Evolutionary conservation across 176 grass and related monocot genomes (phyloP), one percentile per base, ranked within the genome.

Genomic region (Paspalum vaginatum): DNA sequence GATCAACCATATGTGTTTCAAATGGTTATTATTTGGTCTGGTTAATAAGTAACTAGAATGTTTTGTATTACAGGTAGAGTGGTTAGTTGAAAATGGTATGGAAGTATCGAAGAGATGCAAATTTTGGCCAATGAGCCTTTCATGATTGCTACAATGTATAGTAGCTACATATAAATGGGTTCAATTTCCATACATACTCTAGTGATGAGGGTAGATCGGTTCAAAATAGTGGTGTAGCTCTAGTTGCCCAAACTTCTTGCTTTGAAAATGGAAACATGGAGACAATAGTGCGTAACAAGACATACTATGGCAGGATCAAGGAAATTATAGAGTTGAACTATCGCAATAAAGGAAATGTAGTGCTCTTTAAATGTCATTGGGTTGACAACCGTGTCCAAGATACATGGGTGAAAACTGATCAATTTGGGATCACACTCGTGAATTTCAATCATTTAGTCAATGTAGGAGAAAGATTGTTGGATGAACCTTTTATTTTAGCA

Each of bases 61-160:
- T 49, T 47, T 12, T 46, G 49, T 0, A n/a, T 15, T 9, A 16
- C 38, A 80, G 63, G 77, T 80, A n/a, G 60, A 65, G 9, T 44
- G 5, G 11, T 47, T 78, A 24, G 26, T 41, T n/a, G 76, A 78
- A 40, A 52, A 16, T 45, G 64, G 77, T 80, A 38, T 25, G 26
- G 0, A 80, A 44, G 77, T 80, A 20, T 7, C 61, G 1, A 79
- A 64, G 75, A 78, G 18, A 64, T 78, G 37, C 60, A 65, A n/a
- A 78, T 66, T 53, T 79, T 79, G 18, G 49, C 77, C 8, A 66
- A 66, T 42, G 77, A 54, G 2, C 77, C 63, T 68, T 79, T 79
- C 18, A 54, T 55, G 49, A 42, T 80, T 56, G 50, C 77, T 27
- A 80, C n/a, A 32, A 43, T 7, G 15, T 68, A 80, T 10, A 55